phyloP scores from a whole-genome alignment of 176 grass and related monocot species.

The barley (Hordeum vulgare) region DNA sequence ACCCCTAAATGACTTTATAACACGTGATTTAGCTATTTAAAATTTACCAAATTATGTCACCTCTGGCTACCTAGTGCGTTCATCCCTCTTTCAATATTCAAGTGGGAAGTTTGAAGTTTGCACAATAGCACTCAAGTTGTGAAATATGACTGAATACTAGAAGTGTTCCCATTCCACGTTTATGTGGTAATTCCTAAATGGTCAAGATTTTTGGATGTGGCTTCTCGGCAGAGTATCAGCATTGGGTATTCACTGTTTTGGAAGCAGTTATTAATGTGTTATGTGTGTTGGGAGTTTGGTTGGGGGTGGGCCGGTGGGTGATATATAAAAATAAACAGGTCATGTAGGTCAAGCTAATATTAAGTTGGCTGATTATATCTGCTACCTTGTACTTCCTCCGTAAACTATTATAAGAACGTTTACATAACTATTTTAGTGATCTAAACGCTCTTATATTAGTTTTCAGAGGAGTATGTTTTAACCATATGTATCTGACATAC shows the following conservation, averaged over 20 bases:
- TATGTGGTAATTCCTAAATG: not conserved
- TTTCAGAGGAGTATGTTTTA: no score
- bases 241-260: not conserved
- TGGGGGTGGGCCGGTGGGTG: not conserved
- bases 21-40: not conserved
- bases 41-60: not conserved
- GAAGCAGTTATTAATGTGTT: not conserved
- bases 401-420: no score
- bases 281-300: not conserved
- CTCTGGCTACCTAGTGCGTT: not conserved
- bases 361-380: not conserved
- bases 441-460: no score
- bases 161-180: not conserved
- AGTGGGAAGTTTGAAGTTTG: not conserved
- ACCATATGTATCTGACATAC: not conserved
- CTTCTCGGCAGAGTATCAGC: not conserved
- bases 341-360: not conserved
- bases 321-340: not conserved
- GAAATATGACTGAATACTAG: not conserved
- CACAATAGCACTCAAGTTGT: not conserved
- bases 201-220: not conserved
- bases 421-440: no score
- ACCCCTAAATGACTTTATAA: not conserved
- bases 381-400: not conserved
- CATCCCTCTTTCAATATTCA: not conserved